phyloP scores from a whole-genome alignment of 2,329 filamentous ascomycete genomes.

The Coniochaeta sp. region DNA sequence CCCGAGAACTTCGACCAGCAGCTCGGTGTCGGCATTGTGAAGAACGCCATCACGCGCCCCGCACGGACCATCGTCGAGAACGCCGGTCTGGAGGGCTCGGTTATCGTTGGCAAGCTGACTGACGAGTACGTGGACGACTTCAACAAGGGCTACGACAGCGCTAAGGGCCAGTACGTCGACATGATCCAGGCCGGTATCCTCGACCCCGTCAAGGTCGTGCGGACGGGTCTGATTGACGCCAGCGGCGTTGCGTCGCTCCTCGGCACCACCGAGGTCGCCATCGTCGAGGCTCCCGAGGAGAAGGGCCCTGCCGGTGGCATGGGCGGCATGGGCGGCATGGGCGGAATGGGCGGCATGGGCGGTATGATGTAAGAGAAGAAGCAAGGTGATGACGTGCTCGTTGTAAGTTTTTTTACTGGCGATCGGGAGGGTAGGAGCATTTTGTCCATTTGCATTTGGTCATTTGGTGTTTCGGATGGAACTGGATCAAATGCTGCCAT shows the following conservation, averaged over 20 bases:
- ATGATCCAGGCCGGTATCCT: conserved; percentile 97
- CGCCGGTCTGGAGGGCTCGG: conserved; percentile 89
- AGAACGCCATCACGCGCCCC: conserved; percentile 94
- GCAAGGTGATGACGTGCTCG: not conserved
- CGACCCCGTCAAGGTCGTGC: conserved; percentile 98
- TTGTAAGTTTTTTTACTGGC: conserved; percentile 17
- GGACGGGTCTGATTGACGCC: conserved; percentile 89
- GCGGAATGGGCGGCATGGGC: conserved; percentile 50
- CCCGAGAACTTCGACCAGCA: conserved; percentile 97
- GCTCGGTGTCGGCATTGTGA: conserved; percentile 94
- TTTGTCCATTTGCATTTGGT: conserved; percentile 21
- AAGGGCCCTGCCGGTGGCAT: conserved; percentile 57
- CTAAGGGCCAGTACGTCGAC: conserved; percentile 97
- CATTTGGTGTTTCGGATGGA: conserved; percentile 37
- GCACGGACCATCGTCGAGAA: conserved; percentile 97
- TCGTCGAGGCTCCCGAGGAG: conserved; percentile 92
- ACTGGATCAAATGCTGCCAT: conserved; percentile 30
- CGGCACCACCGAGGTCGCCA: conserved; percentile 95
- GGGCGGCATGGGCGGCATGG: conserved; percentile 60
- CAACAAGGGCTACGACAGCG: conserved; percentile 96
- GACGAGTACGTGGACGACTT: conserved; percentile 89
- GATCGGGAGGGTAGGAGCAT: conserved; percentile 32
- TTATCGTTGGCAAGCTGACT: conserved; percentile 95
- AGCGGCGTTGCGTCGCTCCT: conserved; percentile 94
- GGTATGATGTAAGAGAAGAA: conserved; percentile 49